Conservation (phyloP, 257 asterid species). For the Ilex aquifolium region DNA sequence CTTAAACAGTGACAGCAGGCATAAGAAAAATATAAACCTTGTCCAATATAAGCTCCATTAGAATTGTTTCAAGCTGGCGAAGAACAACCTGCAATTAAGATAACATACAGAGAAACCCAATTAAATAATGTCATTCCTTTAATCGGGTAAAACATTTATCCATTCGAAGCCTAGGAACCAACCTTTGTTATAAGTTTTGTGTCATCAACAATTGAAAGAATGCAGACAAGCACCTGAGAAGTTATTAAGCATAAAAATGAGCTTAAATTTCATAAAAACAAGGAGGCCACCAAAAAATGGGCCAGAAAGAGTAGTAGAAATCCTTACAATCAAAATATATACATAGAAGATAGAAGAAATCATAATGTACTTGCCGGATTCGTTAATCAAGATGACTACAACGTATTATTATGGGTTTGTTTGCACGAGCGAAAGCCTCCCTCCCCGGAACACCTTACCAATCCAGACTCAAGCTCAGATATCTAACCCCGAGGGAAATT, state of each 20-base stretch:
- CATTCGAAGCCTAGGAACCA: slow-evolving; percentile 17
- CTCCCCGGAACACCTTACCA: no score
- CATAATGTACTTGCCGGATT: no score
- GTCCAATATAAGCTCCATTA: slow-evolving; percentile 67
- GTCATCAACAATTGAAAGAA: slow-evolving; percentile 88
- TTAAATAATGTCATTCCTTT: slow-evolving; percentile 9
- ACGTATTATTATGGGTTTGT: no score
- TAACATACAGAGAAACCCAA: slow-evolving; percentile 5
- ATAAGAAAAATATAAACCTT: slow-evolving; percentile 46
- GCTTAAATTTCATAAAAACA: slow-evolving; percentile 2
- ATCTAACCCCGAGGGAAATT: no score
- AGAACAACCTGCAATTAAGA: slow-evolving; percentile 48
- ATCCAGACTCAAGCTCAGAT: no score
- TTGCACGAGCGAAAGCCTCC: no score
- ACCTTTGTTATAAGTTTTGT: slow-evolving; percentile 92
- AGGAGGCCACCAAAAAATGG: no score
- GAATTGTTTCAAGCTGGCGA: slow-evolving; percentile 52
- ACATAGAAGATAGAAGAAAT: no score
- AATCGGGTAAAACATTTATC: neutral
- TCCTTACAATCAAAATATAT: no score
- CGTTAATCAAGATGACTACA: neutral
- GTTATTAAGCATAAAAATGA: slow-evolving; percentile 5
- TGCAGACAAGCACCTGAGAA: slow-evolving; percentile 72
- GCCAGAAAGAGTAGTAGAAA: no score
- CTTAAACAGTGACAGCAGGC: neutral